A percentile compares a stretch with the other conserved stretches of the same genome.
Evolutionary conservation across 352 stramenopile species (phyloP).

Genomic region (Phytophthora agathidicida): DNA sequence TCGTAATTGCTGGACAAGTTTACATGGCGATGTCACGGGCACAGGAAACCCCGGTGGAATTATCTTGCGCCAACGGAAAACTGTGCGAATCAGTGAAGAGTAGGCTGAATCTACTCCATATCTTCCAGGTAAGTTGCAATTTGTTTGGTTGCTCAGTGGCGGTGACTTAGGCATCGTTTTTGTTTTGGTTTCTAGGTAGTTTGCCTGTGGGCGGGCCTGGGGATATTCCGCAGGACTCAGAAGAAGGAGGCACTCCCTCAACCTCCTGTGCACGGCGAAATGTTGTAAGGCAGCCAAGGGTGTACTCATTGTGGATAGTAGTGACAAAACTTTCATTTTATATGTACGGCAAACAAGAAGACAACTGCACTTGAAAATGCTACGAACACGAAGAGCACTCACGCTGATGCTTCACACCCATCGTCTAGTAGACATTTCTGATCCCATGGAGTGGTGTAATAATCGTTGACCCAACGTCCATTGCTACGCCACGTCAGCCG

Average conservation of each 20-base stretch:
- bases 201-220: slow-evolving; percentile 22
- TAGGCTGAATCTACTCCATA: slow-evolving; percentile 36
- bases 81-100: slow-evolving; percentile 41
- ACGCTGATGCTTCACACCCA: no score
- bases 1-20: slow-evolving; percentile 47
- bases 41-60: slow-evolving; percentile 26
- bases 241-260: slow-evolving; percentile 9
- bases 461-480: not conserved
- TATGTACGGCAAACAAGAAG: no score
- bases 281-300: no score
- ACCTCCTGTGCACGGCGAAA: no score
- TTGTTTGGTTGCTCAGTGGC: no score
- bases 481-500: not conserved
- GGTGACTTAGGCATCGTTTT: no score
- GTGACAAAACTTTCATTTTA: no score
- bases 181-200: no score
- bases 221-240: slow-evolving; percentile 23
- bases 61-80: slow-evolving; percentile 57
- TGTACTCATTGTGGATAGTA: no score
- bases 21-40: slow-evolving; percentile 39
- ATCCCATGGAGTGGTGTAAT: slow-evolving; percentile 2
- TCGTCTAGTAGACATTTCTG: slow-evolving; percentile 3
- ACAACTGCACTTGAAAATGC: no score
- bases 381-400: no score
- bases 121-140: slow-evolving; percentile 29